A percentile compares a stretch with the other conserved stretches of the same genome.
Evolutionary conservation across 768 basidiomycete genomes (phyloP).

Genomic region (Lentinus brumalis): DNA sequence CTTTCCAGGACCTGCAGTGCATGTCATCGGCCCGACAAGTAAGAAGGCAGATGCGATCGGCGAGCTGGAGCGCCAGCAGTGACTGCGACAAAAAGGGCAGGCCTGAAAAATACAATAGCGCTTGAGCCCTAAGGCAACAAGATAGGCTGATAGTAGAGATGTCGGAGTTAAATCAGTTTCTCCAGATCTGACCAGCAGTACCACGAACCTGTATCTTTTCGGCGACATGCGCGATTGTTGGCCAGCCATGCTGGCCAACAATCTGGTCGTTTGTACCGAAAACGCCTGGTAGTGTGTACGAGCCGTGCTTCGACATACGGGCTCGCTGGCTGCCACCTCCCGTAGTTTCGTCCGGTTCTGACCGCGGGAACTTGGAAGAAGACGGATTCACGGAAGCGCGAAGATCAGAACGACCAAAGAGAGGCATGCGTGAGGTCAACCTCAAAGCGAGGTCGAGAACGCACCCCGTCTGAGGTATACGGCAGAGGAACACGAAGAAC

Average conservation of each 20-base stretch:
- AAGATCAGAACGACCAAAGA: not conserved
- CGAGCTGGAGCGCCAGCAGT: not conserved
- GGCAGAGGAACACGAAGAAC: not conserved
- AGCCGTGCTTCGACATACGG: not conserved
- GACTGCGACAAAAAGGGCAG: not conserved
- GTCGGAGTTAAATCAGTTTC: not conserved
- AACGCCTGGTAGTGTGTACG: not conserved
- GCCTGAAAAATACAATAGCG: conserved; percentile 12
- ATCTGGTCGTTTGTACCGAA: not conserved
- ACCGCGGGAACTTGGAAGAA: not conserved
- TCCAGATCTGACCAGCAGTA: not conserved
- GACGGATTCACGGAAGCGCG: not conserved
- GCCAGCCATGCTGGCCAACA: too few relatives aligned
- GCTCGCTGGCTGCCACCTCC: too few relatives aligned
- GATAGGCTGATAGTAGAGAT: not conserved
- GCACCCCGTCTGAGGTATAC: not conserved
- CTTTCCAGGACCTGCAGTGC: not conserved
- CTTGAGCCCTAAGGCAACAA: not conserved
- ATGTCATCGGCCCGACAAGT: conserved; percentile 3
- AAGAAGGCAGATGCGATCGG: conserved; percentile 15
- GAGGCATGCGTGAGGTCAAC: not conserved
- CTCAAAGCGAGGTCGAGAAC: not conserved
- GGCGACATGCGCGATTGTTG: not conserved
- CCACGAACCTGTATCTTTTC: not conserved
- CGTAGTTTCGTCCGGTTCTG: too few relatives aligned